Evolutionary conservation across 768 basidiomycete species (phyloP), one percentile per base, ranked within the genome.

Genomic region (Cyathus striatus): DNA sequence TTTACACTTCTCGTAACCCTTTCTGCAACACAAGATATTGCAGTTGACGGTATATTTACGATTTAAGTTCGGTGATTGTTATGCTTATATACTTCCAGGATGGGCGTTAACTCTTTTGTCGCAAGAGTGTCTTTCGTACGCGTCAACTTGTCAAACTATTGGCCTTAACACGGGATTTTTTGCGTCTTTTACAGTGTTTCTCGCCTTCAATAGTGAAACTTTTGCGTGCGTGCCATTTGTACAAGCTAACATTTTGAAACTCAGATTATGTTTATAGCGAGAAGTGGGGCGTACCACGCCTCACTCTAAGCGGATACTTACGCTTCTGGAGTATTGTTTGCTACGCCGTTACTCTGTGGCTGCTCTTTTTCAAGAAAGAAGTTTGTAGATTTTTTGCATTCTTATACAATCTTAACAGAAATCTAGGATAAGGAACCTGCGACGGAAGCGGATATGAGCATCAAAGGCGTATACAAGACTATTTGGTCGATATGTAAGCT

Each of bases 11-110:
- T 99, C 27, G 94, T 99, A 24, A 78, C 92, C 51, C 88, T 98
- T 55, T 93, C 96, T 14, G 96, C 96, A 5, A 99, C 96, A 0
- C 96, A 99, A 80, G 94, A 98, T 61, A 98, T 98, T 45, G 95
- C 95, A 35, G 95, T 98, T 23, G 95, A 98, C 56, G 95, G 90
- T 94, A 72, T 54, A 68, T 49, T 43, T 5, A 39, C 63, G 41
- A 53, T 23, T 16, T 10, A 38, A n/a, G 10, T 34, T 13, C 38
- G 4, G 35, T 45, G 42, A 22, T 41, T 27, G 6, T 10, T 16
- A 21, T 24, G 21, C 32, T 40, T 25, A 49, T 38, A 18, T 20
- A 4, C n/a, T 4, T 34, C 26, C 46, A 85, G 82, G 83, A 23
- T 88, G 86, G 86, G 87, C 83, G 16, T 73, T 87, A 42, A 91